Evolutionary conservation across 2,329 filamentous ascomycete genomes (phyloP).

Genomic region (Hansfordia pulvinata): DNA sequence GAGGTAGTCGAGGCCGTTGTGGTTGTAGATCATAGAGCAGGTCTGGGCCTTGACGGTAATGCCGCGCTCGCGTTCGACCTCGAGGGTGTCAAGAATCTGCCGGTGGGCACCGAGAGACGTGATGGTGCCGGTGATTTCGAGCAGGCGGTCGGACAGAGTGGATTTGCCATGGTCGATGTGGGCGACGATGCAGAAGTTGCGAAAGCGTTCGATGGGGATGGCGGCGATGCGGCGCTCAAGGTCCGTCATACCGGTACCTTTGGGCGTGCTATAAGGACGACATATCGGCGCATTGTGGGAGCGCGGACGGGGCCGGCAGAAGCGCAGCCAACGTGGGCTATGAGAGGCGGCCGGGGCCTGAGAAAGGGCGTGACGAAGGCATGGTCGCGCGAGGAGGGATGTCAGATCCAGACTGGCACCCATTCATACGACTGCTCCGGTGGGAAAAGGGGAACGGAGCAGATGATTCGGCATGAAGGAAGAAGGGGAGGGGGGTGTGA

Average conservation of each 20-base stretch:
- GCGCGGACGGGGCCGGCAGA: too few species aligned
- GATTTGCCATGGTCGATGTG: slow-evolving; percentile 99
- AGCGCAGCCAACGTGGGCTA: too few species aligned
- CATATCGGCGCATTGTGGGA: too few species aligned
- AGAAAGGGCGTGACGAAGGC: slow-evolving; percentile 9
- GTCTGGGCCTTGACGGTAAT: slow-evolving; percentile 99
- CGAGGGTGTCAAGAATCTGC: slow-evolving; percentile 92
- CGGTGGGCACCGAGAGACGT: slow-evolving; percentile 69
- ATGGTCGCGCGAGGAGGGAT: slow-evolving; percentile 15
- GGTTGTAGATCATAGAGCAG: slow-evolving; percentile 90
- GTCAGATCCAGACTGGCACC: slow-evolving; percentile 12
- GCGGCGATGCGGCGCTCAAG: slow-evolving; percentile 50
- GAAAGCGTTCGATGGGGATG: slow-evolving; percentile 66
- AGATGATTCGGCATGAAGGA: too few species aligned
- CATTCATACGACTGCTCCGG: slow-evolving; percentile 14
- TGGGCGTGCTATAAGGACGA: too few species aligned
- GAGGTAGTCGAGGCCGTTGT: slow-evolving; percentile 77
- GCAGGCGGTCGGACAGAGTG: slow-evolving; percentile 80
- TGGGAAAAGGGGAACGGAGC: too few species aligned
- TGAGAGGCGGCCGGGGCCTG: too few species aligned
- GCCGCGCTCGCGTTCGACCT: slow-evolving; percentile 88
- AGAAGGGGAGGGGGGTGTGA: too few species aligned
- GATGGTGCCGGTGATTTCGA: slow-evolving; percentile 92
- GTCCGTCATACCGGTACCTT: slow-evolving; percentile 17
- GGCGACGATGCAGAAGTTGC: slow-evolving; percentile 97